These are phyloP conservation scores for Podospora pseudopauciseta DNA, from an alignment of 495 filamentous ascomycete genomes.

Conservation along the genomic window DNA sequence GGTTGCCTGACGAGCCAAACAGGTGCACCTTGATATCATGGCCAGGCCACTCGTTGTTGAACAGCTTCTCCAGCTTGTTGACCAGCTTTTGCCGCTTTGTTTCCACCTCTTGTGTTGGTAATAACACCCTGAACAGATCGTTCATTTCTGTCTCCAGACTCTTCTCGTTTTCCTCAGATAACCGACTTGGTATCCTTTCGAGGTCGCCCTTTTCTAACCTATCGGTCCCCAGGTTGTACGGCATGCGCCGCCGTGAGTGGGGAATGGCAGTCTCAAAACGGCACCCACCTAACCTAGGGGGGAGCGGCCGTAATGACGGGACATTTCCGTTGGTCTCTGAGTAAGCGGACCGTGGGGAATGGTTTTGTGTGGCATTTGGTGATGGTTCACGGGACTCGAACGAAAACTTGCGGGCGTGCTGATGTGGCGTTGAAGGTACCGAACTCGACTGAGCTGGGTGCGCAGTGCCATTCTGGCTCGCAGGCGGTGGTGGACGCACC, in stretches of 20 bases:
- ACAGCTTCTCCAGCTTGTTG: slow-evolving; percentile 75
- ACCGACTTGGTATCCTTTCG: slow-evolving; percentile 57
- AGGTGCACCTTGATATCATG: slow-evolving; percentile 85
- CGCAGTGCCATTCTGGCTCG: slow-evolving; percentile 26
- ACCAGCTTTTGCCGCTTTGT: slow-evolving; percentile 70
- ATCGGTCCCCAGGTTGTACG: slow-evolving; percentile 83
- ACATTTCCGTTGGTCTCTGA: slow-evolving; percentile 78
- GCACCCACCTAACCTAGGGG: slow-evolving; percentile 56
- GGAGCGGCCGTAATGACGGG: slow-evolving; percentile 58
- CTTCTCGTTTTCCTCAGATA: slow-evolving; percentile 71
- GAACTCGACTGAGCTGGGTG: slow-evolving; percentile 74
- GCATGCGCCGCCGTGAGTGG: slow-evolving; percentile 65
- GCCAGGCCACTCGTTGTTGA: slow-evolving; percentile 89
- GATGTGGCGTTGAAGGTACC: slow-evolving; percentile 89
- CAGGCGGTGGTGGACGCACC: slow-evolving; percentile 34
- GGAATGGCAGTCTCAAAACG: slow-evolving; percentile 67
- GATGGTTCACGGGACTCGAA: slow-evolving; percentile 85
- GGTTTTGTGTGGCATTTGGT: slow-evolving; percentile 66
- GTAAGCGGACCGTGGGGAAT: slow-evolving; percentile 84
- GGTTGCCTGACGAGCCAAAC: slow-evolving; percentile 95
- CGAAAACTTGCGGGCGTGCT: slow-evolving; percentile 78
- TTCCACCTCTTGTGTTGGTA: slow-evolving; percentile 78
- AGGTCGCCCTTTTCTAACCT: slow-evolving; percentile 64
- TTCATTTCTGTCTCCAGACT: slow-evolving; percentile 77
- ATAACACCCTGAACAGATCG: slow-evolving; percentile 76